phyloP scores from a whole-genome alignment of 352 stramenopile genomes.

The Globisporangium apiculatum region DNA sequence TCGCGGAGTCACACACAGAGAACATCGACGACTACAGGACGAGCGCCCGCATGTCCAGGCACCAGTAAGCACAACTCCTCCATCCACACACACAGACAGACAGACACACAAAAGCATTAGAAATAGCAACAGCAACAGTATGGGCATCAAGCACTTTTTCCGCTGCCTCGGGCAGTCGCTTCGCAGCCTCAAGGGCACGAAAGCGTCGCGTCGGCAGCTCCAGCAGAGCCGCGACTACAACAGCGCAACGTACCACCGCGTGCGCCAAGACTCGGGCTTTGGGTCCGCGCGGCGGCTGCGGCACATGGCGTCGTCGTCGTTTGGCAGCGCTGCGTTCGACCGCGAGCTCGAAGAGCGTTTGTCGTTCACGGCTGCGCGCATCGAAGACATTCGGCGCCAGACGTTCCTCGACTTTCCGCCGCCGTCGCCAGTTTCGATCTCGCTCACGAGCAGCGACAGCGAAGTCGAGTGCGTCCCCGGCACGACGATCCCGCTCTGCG shows the following conservation, averaged over 20 bases:
- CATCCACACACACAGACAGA: no score
- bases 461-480: conserved; percentile 11
- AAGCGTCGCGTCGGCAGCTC: conserved; percentile 7
- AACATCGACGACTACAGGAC: no score
- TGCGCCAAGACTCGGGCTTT: conserved; percentile 4
- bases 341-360: conserved; percentile 12
- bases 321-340: conserved; percentile 10
- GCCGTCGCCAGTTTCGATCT: conserved; percentile 4
- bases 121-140: background rate
- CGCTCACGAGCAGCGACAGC: conserved; percentile 7
- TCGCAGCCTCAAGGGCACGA: conserved; percentile 9
- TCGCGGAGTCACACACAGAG: no score
- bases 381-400: conserved; percentile 13
- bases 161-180: conserved; percentile 12
- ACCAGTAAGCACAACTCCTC: no score
- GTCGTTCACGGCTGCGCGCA: conserved; percentile 13
- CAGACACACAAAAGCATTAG: no score
- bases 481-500: conserved; percentile 11
- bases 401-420: conserved; percentile 10
- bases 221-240: conserved; percentile 14
- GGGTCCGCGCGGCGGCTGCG: conserved; percentile 1
- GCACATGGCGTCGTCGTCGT: conserved; percentile 10
- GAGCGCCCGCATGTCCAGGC: no score
- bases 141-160: conserved; percentile 15
- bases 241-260: conserved; percentile 10